phyloP scores from a whole-genome alignment of 106 monocot species.

The Acanthochlamys bracteata region DNA sequence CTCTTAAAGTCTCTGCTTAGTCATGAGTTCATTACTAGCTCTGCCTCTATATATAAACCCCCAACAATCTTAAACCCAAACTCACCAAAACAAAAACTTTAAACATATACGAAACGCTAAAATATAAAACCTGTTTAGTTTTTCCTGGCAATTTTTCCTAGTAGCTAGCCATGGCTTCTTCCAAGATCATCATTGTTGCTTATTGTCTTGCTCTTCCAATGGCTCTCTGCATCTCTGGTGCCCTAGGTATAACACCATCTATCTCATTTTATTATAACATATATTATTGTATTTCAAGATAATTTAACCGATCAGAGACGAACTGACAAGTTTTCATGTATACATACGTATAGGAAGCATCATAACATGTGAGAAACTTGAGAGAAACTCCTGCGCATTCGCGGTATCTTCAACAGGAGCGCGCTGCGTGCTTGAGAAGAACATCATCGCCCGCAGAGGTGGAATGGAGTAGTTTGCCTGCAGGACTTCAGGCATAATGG shows the following conservation, averaged over 20 bases:
- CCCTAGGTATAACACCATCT: background rate
- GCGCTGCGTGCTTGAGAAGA: slow-evolving; percentile 43
- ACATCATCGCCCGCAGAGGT: slow-evolving; percentile 12
- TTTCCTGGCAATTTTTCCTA: background rate
- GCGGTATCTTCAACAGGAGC: slow-evolving; percentile 32
- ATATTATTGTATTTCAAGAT: background rate
- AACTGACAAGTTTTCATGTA: background rate
- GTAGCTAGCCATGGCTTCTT: background rate
- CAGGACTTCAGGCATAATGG: slow-evolving; percentile 16
- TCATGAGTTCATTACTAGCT: too few relatives aligned
- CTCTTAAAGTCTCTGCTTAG: too few relatives aligned
- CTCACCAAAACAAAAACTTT: too few relatives aligned
- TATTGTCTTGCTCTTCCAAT: background rate
- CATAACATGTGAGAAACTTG: slow-evolving; percentile 25
- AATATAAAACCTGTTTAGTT: too few relatives aligned
- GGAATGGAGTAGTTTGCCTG: background rate
- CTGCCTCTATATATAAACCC: too few relatives aligned
- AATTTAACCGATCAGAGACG: background rate
- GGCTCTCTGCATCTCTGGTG: background rate
- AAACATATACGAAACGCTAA: too few relatives aligned
- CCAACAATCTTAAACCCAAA: too few relatives aligned
- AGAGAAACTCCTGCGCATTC: slow-evolving; percentile 20
- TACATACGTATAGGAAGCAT: background rate
- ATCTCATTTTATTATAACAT: background rate
- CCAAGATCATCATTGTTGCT: background rate